A percentile compares a stretch with the other conserved stretches of the same genome.
phyloP scores from a whole-genome alignment of 2,329 filamentous ascomycete genomes.

The Talaromyces piceae region DNA sequence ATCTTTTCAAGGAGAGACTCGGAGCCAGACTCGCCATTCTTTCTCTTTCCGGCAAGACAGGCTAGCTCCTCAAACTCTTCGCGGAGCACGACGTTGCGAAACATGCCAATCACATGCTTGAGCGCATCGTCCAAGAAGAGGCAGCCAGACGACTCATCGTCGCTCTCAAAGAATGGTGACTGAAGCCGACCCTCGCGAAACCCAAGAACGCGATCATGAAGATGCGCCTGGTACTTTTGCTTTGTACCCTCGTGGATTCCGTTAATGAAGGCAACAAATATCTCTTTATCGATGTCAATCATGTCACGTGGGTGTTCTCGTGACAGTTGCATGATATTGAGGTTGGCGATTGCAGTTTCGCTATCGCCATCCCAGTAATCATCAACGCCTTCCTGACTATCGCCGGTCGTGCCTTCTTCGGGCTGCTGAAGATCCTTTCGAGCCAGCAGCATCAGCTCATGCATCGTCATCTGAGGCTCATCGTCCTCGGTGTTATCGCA shows the following conservation, averaged over 20 bases:
- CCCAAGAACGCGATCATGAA: constrained; percentile 27
- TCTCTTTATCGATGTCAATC: constrained; percentile 31
- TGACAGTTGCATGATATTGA: constrained; percentile 6
- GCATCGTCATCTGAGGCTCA: constrained; percentile 28
- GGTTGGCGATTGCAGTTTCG: constrained; percentile 14
- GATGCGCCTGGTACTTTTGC: constrained; percentile 25
- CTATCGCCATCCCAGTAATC: constrained; percentile 14
- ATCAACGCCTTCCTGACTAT: background rate
- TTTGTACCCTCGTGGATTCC: constrained; percentile 32
- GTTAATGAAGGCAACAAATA: constrained; percentile 37
- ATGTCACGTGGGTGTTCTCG: constrained; percentile 29
- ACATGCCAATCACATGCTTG: constrained; percentile 33
- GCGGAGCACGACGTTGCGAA: constrained; percentile 31
- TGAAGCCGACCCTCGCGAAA: constrained; percentile 25
- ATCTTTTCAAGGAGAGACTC: constrained; percentile 23
- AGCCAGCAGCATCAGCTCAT: constrained; percentile 34
- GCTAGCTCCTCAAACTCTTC: constrained; percentile 31
- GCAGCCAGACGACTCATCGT: constrained; percentile 25
- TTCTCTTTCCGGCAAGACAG: constrained; percentile 19
- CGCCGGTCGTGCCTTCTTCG: background rate
- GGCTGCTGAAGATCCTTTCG: constrained; percentile 11
- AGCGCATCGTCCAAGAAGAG: constrained; percentile 32
- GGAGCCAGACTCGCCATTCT: constrained; percentile 10
- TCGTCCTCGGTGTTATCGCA: constrained; percentile 20
- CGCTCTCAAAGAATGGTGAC: constrained; percentile 26